A percentile compares a stretch with the other conserved stretches of the same genome.
These are phyloP conservation scores for Cucumis cinereus DNA, from an alignment of 306 rosid genomes.

Conservation along the genomic window DNA sequence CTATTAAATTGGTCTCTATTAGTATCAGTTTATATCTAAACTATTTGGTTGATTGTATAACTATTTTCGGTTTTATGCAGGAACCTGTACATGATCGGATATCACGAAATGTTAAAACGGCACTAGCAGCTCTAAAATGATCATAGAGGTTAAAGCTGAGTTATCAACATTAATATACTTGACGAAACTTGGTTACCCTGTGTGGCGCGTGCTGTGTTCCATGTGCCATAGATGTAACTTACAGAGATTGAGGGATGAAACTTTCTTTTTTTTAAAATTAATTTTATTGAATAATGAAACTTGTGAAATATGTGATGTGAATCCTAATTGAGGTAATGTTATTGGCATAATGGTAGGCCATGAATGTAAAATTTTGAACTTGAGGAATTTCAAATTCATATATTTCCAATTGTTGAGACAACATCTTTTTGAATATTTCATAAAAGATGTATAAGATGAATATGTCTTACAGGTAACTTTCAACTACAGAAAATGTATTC, in stretches of 20 bases:
- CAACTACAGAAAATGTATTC: too few species aligned
- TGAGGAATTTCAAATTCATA: not conserved
- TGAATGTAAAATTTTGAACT: not conserved
- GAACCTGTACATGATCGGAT: conserved; percentile 73
- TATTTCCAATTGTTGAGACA: not conserved
- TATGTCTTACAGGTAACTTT: too few species aligned
- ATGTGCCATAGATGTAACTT: not conserved
- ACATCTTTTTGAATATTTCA: too few species aligned
- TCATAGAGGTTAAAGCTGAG: not conserved
- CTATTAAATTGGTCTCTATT: not conserved
- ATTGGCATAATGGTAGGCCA: not conserved
- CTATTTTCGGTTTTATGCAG: conserved; percentile 24
- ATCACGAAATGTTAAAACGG: conserved; percentile 63
- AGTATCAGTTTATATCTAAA: not conserved
- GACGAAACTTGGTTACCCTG: not conserved
- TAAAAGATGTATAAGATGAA: too few species aligned
- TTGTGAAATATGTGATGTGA: not conserved
- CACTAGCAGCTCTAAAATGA: conserved; percentile 42
- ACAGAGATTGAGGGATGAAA: not conserved
- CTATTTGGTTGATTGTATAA: not conserved
- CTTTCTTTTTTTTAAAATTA: too few species aligned
- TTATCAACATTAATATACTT: not conserved
- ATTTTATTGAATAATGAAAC: not conserved
- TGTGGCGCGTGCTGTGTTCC: not conserved
- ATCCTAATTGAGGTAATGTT: not conserved